Evolutionary conservation across 2,329 filamentous ascomycete genomes (phyloP).

Genomic region (Cordyceps cicadae): DNA sequence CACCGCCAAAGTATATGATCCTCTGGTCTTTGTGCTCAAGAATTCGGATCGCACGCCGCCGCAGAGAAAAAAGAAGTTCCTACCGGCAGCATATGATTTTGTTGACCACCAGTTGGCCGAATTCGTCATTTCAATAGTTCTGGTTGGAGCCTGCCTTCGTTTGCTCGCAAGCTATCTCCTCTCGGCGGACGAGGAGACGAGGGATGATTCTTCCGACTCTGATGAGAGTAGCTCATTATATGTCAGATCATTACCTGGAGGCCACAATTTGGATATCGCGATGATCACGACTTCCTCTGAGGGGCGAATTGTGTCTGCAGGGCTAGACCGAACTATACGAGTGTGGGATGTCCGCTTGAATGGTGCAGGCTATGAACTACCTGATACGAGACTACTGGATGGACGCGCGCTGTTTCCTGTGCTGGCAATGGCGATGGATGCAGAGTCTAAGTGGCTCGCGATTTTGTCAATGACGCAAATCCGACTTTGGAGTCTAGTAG

Average conservation of each 20-base stretch:
- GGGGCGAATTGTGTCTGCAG: conserved; percentile 60
- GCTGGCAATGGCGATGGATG: conserved; percentile 56
- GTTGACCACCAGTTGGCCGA: conserved; percentile 48
- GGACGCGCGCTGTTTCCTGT: conserved; percentile 48
- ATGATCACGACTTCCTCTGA: conserved; percentile 53
- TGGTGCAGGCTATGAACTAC: conserved; percentile 32
- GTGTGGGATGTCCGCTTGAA: conserved; percentile 54
- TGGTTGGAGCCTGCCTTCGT: conserved; percentile 56
- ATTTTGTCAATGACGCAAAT: conserved; percentile 53
- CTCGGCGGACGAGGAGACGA: conserved; percentile 51
- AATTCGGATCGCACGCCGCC: conserved; percentile 57
- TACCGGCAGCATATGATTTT: conserved; percentile 53
- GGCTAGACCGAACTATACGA: conserved; percentile 59
- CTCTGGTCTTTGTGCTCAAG: conserved; percentile 62
- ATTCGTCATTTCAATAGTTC: conserved; percentile 55
- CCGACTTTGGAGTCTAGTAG: conserved; percentile 54
- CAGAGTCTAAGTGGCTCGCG: conserved; percentile 56
- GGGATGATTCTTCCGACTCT: conserved; percentile 38
- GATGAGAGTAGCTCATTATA: conserved; percentile 38
- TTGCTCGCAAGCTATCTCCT: conserved; percentile 68
- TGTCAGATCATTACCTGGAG: conserved; percentile 51
- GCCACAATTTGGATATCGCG: conserved; percentile 62
- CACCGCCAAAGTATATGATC: conserved; percentile 65
- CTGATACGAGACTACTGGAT: conserved; percentile 30
- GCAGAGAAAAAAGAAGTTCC: conserved; percentile 26